Conservation (phyloP, 495 filamentous ascomycete species). For the Xylaria curta region DNA sequence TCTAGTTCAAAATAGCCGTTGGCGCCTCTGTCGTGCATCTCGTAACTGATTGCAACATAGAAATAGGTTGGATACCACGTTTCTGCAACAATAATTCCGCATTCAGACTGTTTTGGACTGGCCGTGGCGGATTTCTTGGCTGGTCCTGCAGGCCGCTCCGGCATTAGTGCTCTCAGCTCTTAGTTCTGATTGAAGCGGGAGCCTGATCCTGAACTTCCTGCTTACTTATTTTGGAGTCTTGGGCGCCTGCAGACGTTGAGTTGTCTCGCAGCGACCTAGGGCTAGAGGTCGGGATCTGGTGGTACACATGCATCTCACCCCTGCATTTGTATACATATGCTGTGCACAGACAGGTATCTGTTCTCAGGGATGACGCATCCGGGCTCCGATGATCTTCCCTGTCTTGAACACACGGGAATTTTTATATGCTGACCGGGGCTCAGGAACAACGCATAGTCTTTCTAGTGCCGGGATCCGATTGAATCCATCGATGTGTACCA, state of each 20-base stretch:
- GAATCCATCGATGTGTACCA: not conserved
- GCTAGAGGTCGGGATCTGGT: constrained; percentile 14
- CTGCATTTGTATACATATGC: constrained; percentile 9
- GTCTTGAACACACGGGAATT: not conserved
- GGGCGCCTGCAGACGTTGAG: constrained; percentile 21
- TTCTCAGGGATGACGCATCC: constrained; percentile 15
- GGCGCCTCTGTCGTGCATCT: constrained; percentile 12
- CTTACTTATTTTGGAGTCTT: constrained; percentile 6
- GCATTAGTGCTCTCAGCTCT: constrained; percentile 15
- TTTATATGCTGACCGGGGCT: constrained; percentile 1
- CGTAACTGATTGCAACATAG: constrained; percentile 23
- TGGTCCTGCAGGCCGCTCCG: not conserved
- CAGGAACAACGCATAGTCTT: constrained; percentile 14
- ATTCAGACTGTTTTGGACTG: not conserved
- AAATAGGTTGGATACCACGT: constrained; percentile 16
- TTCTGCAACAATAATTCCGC: not conserved
- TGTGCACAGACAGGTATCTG: not conserved
- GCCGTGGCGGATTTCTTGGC: constrained; percentile 7
- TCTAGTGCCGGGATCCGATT: not conserved
- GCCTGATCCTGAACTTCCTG: constrained; percentile 5
- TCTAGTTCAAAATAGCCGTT: not conserved
- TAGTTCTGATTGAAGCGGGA: constrained; percentile 12
- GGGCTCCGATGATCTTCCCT: constrained; percentile 5
- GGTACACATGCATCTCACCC: constrained; percentile 18
- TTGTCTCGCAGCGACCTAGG: constrained; percentile 19